Evolutionary conservation across 805 yeast genomes (phyloP), one percentile per base, ranked within the genome.

Genomic region (Wickerhamiella parazyma): DNA sequence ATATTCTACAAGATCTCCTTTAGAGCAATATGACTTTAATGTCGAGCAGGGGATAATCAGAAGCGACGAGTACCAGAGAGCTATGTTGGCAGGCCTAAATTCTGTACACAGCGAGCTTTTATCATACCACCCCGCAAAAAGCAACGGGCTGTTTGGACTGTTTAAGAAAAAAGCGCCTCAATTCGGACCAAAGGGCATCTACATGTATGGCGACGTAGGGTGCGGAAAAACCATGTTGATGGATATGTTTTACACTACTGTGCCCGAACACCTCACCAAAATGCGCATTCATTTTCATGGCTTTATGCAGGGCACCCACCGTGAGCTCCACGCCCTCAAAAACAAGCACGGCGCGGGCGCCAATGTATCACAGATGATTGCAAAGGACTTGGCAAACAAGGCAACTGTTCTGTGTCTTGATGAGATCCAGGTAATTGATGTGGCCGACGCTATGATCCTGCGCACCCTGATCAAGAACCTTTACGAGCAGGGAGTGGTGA

Each of bases 141-240:
- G 46, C 61, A 11, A 25, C n/a, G 14, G 21, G n/a, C 18, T 33
- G 9, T 17, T 26, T 1, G 31, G 19, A 16, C 11, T 38, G 4
- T 33, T 40, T 18, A 3, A 14, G 3, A 12, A 11, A 8, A 21
- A 14, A 8, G 25, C 34, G 6, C 20, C 43, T 2, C 16, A 14
- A n/a, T 41, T 43, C 31, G 51, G 53, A 11, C 95, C 91, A 2
- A 68, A 72, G 51, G 98, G 98, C 4, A 80, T 91, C 6, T 91
- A 91, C 56, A 68, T 91, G 24, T 91, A 83, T 61, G 98, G 98
- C 18, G 97, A 91, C 60, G 98, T 91, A 35, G 98, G 98, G 1
- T 87, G 97, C 62, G 98, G 98, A 3, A 89, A 91, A 58, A 91
- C 98, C 6, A 89, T 91, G 96, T 67, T 91, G 48, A 89, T 91